Conservation (phyloP, 192 early-diverging fungal genomes). For the Entomortierella chlamydospora region DNA sequence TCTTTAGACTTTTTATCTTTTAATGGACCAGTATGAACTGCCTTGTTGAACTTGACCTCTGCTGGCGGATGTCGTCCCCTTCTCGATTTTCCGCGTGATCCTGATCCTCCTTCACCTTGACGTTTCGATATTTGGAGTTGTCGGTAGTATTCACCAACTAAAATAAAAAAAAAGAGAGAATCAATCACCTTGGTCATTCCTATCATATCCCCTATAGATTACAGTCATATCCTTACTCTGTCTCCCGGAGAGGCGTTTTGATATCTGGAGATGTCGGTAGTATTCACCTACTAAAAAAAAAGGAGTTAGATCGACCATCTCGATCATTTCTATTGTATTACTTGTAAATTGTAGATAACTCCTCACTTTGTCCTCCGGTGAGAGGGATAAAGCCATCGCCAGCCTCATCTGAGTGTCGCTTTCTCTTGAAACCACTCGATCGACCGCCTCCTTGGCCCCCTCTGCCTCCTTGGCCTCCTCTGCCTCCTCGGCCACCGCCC, state of each 20-base stretch:
- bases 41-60: constrained; percentile 10
- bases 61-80: not conserved
- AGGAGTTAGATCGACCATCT: not conserved
- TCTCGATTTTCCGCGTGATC: not conserved
- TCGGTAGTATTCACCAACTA: constrained; percentile 4
- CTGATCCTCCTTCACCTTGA: not conserved
- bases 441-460: not conserved
- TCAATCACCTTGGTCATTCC: no score
- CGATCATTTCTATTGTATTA: no score
- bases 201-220: no score
- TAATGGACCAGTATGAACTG: not conserved
- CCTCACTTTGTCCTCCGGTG: not conserved
- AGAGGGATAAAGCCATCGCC: constrained; percentile 15
- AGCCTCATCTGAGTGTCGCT: not conserved
- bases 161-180: not conserved
- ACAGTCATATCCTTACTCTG: no score
- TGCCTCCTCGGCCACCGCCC: not conserved
- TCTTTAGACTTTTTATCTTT: not conserved
- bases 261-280: not conserved
- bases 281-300: constrained; percentile 1
- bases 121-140: not conserved
- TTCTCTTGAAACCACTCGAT: not conserved
- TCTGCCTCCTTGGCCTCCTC: not conserved
- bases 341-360: not conserved
- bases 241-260: not conserved